A percentile compares a stretch with the other conserved stretches of the same genome.
Conservation (phyloP, 768 basidiomycete species). For the Trichaptum fuscoviolaceum region DNA sequence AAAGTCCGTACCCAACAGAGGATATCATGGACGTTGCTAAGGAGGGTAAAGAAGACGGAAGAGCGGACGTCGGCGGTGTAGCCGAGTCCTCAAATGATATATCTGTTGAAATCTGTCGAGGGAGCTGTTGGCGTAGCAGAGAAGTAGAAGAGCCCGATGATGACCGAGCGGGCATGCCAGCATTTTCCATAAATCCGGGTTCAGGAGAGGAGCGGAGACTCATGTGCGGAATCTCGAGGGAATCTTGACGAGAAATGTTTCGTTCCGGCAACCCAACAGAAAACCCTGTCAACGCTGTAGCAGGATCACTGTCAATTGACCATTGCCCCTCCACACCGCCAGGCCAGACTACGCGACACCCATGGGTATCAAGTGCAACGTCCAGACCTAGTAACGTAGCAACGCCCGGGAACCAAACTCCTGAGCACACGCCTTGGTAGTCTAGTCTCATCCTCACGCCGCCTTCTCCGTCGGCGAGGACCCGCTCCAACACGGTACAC, state of each 20-base stretch:
- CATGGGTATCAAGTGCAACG: conserved; percentile 60
- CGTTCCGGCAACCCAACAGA: conserved; percentile 42
- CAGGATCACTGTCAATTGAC: conserved; percentile 48
- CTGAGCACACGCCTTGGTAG: conserved; percentile 69
- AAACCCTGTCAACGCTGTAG: conserved; percentile 67
- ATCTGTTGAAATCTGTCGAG: conserved; percentile 55
- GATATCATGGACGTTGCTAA: conserved; percentile 6
- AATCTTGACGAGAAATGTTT: conserved; percentile 41
- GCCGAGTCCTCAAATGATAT: conserved; percentile 73
- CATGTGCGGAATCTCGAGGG: conserved; percentile 39
- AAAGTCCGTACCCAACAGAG: background rate
- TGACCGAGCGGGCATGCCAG: conserved; percentile 7
- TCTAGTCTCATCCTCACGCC: conserved; percentile 62
- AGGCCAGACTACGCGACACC: conserved; percentile 66
- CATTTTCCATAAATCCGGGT: background rate
- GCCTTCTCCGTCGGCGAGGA: conserved; percentile 29
- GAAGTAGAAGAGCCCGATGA: conserved; percentile 48
- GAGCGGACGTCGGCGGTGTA: conserved; percentile 42
- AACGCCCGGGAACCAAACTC: conserved; percentile 79
- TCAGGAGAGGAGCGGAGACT: conserved; percentile 8
- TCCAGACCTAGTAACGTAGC: conserved; percentile 79
- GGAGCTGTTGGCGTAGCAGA: conserved; percentile 70
- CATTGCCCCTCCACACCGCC: conserved; percentile 46
- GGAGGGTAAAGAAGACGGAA: conserved; percentile 35
- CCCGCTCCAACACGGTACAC: conserved; percentile 51